A percentile compares a stretch with the other conserved stretches of the same genome.
These are phyloP conservation scores for Hawksworthiomyces lignivorus DNA, from an alignment of 2,329 filamentous ascomycete genomes.

Conservation along the genomic window DNA sequence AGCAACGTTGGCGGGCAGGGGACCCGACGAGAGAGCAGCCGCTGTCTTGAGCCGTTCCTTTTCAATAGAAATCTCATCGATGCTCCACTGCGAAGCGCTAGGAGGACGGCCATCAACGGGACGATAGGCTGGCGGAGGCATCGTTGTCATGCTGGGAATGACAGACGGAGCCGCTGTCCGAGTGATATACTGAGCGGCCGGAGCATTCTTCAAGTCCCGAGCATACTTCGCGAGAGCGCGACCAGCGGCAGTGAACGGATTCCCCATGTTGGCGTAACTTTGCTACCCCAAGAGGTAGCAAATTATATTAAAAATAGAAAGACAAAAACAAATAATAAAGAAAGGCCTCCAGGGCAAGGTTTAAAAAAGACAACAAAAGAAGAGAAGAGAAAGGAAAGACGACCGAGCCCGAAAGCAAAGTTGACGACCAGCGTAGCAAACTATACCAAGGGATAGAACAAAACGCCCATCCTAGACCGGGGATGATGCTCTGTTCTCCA, in stretches of 20 bases:
- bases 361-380: neutral
- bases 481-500: neutral
- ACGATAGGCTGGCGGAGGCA: constrained; percentile 12
- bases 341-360: neutral
- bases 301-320: neutral
- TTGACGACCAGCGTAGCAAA: constrained; percentile 10
- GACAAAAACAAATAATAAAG: neutral
- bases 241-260: constrained; percentile 7
- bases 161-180: constrained; percentile 12
- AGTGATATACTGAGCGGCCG: constrained; percentile 15
- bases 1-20: neutral
- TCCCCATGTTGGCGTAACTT: neutral
- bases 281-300: too few relatives aligned
- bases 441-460: constrained; percentile 7
- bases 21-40: neutral
- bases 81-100: constrained; percentile 3
- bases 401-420: neutral
- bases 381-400: neutral
- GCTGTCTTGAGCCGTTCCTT: constrained; percentile 8
- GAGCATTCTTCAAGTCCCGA: constrained; percentile 14
- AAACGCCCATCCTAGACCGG: constrained; percentile 9
- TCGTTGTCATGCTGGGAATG: constrained; percentile 13
- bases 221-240: constrained; percentile 9
- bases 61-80: constrained; percentile 10
- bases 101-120: neutral